Evolutionary conservation across 768 basidiomycete genomes (phyloP).

Genomic region (Lyophyllum semitale): DNA sequence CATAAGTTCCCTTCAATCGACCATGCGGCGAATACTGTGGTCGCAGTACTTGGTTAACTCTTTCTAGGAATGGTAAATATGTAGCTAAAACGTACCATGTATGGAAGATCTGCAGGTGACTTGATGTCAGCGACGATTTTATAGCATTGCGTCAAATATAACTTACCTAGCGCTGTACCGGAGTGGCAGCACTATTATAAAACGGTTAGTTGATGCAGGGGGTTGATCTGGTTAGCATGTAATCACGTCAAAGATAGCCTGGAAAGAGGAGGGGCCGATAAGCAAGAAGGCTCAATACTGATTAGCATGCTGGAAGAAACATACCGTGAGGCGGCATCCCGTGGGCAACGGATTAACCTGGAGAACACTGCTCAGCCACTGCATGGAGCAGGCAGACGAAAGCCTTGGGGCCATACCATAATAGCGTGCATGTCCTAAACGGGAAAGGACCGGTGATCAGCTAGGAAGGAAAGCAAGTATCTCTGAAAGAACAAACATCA

Average conservation of each 20-base stretch:
- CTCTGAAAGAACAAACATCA: slow-evolving; percentile 39
- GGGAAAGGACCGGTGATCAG: background rate
- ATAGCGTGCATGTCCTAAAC: slow-evolving; percentile 49
- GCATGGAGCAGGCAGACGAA: background rate
- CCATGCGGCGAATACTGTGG: slow-evolving; percentile 62
- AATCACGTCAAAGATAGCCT: slow-evolving; percentile 57
- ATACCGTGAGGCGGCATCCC: slow-evolving; percentile 55
- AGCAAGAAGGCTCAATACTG: background rate
- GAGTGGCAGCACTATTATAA: slow-evolving; percentile 51
- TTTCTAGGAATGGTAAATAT: background rate
- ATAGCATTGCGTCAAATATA: background rate
- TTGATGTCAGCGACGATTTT: slow-evolving; percentile 1
- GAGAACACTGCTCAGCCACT: background rate
- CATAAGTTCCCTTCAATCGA: slow-evolving; percentile 46
- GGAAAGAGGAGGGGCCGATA: background rate
- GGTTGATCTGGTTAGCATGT: background rate
- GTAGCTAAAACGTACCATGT: slow-evolving; percentile 38
- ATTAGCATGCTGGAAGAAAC: slow-evolving; percentile 13
- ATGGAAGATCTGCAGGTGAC: slow-evolving; percentile 43
- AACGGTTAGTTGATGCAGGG: background rate
- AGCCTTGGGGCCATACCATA: slow-evolving; percentile 35
- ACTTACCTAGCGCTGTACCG: slow-evolving; percentile 51
- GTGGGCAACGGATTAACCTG: slow-evolving; percentile 46
- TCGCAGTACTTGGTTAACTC: background rate
- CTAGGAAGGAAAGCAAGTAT: background rate